Evolutionary conservation across 1,284 basidiomycete genomes (phyloP).

Genomic region (Pulveroboletus sp.): DNA sequence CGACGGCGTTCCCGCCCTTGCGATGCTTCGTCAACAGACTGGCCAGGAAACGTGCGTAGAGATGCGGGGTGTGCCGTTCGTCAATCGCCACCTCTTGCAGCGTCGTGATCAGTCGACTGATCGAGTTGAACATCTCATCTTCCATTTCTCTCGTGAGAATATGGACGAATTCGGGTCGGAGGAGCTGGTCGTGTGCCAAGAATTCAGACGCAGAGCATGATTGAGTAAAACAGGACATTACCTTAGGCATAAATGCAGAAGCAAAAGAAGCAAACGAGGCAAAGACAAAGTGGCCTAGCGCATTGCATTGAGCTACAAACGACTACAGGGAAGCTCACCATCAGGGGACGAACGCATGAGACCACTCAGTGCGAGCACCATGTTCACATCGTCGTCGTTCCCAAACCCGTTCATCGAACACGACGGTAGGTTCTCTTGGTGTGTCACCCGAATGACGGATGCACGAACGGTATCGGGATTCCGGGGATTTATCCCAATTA

Average conservation of each 20-base stretch:
- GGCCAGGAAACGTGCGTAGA: conserved; percentile 77
- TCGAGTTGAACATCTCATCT: conserved; percentile 65
- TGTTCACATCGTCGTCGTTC: conserved; percentile 38
- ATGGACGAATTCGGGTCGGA: conserved; percentile 67
- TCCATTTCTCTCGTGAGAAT: conserved; percentile 57
- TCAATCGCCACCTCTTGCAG: conserved; percentile 77
- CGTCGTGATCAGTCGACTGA: conserved; percentile 67
- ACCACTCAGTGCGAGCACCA: conserved; percentile 60
- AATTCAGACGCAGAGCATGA: background rate
- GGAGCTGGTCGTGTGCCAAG: conserved; percentile 41
- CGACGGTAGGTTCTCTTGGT: conserved; percentile 30
- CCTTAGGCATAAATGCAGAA: conserved; percentile 80
- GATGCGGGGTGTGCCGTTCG: conserved; percentile 74
- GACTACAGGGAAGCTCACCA: conserved; percentile 38
- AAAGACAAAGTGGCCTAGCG: conserved; percentile 74
- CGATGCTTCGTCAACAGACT: conserved; percentile 64
- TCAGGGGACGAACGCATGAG: conserved; percentile 84
- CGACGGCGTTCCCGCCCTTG: conserved; percentile 50
- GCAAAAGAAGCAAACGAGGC: conserved; percentile 86
- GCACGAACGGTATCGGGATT: conserved; percentile 10
- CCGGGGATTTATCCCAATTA: conserved; percentile 22
- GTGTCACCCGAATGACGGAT: conserved; percentile 20
- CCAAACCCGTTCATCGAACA: background rate
- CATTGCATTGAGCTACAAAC: background rate
- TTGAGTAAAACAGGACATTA: conserved; percentile 25